A percentile compares a stretch with the other conserved stretches of the same genome.
phyloP scores from a whole-genome alignment of 306 rosid genomes.

The Sindora glabra region DNA sequence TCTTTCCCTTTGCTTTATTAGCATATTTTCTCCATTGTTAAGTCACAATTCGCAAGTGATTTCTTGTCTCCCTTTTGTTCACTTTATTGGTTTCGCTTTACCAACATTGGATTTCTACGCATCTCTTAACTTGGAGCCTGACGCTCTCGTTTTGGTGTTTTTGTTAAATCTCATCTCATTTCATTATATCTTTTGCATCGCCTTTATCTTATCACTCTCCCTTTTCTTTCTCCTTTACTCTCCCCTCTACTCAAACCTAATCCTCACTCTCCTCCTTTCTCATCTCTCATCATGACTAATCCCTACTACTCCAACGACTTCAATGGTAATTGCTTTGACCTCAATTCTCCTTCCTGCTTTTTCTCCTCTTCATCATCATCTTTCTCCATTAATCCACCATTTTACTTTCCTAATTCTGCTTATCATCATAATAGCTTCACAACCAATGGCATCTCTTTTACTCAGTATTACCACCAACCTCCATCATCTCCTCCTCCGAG shows the following conservation, averaged over 20 bases:
- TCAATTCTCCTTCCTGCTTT: conserved; percentile 33
- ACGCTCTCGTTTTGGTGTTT: conserved; percentile 31
- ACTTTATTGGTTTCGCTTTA: conserved; percentile 38
- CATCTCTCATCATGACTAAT: conserved; percentile 49
- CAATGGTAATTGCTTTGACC: conserved; percentile 48
- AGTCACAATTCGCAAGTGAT: conserved; percentile 62
- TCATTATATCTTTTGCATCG: conserved; percentile 14
- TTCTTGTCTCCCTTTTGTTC: conserved; percentile 49
- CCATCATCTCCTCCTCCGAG: conserved; percentile 51
- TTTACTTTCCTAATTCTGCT: conserved; percentile 24
- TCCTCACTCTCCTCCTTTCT: conserved; percentile 7
- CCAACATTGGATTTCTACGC: conserved; percentile 45
- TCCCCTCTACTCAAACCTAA: conserved; percentile 33
- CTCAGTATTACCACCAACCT: conserved; percentile 15
- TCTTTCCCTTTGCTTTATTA: conserved; percentile 14
- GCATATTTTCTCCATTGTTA: conserved; percentile 37
- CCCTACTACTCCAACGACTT: conserved; percentile 45
- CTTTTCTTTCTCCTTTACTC: conserved; percentile 16
- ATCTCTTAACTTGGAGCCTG: conserved; percentile 10
- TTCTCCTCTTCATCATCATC: conserved; percentile 31
- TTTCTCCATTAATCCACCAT: conserved; percentile 22
- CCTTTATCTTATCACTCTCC: conserved; percentile 22
- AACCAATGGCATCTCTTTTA: conserved; percentile 4
- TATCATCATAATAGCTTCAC: conserved; percentile 4
- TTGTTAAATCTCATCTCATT: conserved; percentile 30